Evolutionary conservation across 2,329 filamentous ascomycete genomes (phyloP).

Genomic region (Microdochium bolleyi): DNA sequence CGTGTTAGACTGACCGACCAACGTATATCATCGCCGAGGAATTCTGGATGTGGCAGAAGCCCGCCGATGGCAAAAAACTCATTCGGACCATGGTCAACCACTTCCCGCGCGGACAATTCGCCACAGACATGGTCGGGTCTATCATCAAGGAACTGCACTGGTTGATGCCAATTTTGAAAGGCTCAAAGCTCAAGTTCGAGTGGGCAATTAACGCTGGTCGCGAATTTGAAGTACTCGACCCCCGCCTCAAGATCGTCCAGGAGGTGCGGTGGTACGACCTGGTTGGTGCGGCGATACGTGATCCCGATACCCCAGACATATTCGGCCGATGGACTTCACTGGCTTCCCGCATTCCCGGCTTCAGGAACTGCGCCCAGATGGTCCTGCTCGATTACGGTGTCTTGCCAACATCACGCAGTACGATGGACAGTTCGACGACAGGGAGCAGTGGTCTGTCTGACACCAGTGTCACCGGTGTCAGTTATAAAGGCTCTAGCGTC

Average conservation of each 20-base stretch:
- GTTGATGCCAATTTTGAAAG: conserved; percentile 1
- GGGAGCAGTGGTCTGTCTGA: neutral
- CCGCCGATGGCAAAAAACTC: neutral
- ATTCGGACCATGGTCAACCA: neutral
- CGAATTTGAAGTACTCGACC: neutral
- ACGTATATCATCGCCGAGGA: conserved; percentile 3
- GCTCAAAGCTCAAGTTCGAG: neutral
- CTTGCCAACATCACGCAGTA: neutral
- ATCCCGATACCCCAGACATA: neutral
- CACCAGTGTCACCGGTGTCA: neutral
- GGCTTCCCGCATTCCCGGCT: neutral
- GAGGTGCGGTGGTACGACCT: conserved; percentile 1
- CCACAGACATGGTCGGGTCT: conserved; percentile 1
- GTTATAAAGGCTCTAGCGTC: neutral
- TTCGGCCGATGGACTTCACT: conserved; percentile 2
- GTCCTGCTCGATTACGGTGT: conserved; percentile 1
- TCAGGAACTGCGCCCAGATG: conserved; percentile 2
- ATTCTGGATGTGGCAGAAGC: conserved; percentile 1
- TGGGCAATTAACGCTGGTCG: conserved; percentile 2
- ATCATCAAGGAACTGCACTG: conserved; percentile 2
- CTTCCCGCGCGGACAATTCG: conserved; percentile 1
- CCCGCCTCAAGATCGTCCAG: neutral
- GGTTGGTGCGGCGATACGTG: neutral
- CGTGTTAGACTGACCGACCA: conserved; percentile 3
- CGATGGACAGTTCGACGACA: neutral